phyloP scores from a whole-genome alignment of 2,329 filamentous ascomycete genomes.

The Colletotrichum somersetense region DNA sequence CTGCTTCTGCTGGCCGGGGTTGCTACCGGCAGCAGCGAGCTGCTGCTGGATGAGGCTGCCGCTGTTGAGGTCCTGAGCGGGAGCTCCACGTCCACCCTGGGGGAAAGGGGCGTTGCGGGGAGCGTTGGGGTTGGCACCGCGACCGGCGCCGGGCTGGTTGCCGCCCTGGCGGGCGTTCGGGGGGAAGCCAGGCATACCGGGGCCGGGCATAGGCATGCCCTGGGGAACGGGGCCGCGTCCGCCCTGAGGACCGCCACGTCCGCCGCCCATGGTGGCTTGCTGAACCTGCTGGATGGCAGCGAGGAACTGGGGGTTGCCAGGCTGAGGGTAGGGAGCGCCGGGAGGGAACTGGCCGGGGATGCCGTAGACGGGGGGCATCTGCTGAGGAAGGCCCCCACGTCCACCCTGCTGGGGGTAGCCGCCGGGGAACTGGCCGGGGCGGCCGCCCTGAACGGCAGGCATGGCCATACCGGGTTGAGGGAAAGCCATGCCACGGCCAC shows the following conservation, averaged over 20 bases:
- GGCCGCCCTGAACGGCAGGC: conserved; percentile 81
- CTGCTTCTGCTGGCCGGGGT: conserved; percentile 92
- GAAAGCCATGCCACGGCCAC: conserved; percentile 76
- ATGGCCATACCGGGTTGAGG: conserved; percentile 73
- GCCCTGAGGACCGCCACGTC: conserved; percentile 73
- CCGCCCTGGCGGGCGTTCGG: conserved; percentile 67
- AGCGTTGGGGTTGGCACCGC: conserved; percentile 56
- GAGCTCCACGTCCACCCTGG: conserved; percentile 62
- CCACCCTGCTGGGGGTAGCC: conserved; percentile 89
- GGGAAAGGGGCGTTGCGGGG: conserved; percentile 58
- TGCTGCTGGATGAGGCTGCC: conserved; percentile 66
- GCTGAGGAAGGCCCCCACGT: conserved; percentile 87
- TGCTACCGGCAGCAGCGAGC: conserved; percentile 63
- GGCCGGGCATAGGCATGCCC: conserved; percentile 68
- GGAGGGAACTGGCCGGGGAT: conserved; percentile 85
- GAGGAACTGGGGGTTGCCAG: conserved; percentile 83
- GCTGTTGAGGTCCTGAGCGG: conserved; percentile 48
- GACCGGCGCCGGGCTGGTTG: conserved; percentile 59
- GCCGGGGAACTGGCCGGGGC: conserved; percentile 86
- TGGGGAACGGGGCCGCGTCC: conserved; percentile 81
- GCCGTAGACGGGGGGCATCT: conserved; percentile 88
- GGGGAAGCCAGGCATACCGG: conserved; percentile 68
- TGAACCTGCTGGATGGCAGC: conserved; percentile 86
- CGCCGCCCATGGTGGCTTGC: conserved; percentile 70
- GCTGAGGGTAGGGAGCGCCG: conserved; percentile 77